Evolutionary conservation across 2,329 filamentous ascomycete species (phyloP), one percentile per base, ranked within the genome.

Genomic region (Cercospora berteroae): DNA sequence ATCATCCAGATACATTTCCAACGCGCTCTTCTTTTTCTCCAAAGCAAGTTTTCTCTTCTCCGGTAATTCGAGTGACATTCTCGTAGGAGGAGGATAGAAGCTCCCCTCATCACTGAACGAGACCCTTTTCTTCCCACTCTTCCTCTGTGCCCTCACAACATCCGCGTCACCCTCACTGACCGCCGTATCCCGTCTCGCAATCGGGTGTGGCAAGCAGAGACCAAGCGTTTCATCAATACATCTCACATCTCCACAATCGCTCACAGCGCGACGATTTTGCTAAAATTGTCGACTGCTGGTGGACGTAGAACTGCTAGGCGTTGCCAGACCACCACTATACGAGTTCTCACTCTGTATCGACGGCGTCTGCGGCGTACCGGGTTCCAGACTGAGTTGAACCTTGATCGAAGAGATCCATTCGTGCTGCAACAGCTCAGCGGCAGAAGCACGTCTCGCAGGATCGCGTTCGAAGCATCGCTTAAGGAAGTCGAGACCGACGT

Each of bases 351-450:
- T 65, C 44, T 55, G 55, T 36, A 64, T 59, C 42, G 56, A 61
- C 16, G 79, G 79, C 65, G 80, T 81, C 67, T 77, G 78, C 10
- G 82, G 82, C 60, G 82, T 83, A 10, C 78, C 76, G 4, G 82
- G 81, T 73, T 84, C 83, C 5, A 85, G 74, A 44, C 77, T 78
- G 66, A 84, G 73, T 72, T 84, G 82, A 8, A 77, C 78, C 39
- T 81, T 77, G 48, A 85, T 77, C 36, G 77, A 77, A 78, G 83
- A 80, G 68, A 90, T 90, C 95, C 95, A 99, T 76, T 96, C 93
- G 79, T 98, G 94, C 79, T 97, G 93, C 65, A 99, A 84, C 67
- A 99, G 81, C 79, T 98, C 95, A 1, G 94, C 89, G 1, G 95
- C 94, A 33, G 89, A 92, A 18, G 91, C 89, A 67, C 95, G 85